phyloP scores from a whole-genome alignment of 2,329 filamentous ascomycete genomes.

The Claviceps maximensis region DNA sequence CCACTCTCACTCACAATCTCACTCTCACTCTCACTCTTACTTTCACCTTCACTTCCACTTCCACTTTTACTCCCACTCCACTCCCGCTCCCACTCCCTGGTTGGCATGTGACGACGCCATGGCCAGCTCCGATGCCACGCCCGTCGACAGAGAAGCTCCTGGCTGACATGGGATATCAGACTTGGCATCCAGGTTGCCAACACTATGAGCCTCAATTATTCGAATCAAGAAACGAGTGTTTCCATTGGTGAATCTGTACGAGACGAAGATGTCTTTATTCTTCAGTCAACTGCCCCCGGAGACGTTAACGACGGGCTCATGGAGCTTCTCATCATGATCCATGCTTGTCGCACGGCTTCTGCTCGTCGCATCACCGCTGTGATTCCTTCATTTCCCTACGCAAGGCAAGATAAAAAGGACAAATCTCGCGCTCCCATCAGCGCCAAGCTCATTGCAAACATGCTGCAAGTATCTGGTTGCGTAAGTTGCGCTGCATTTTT shows the following conservation, averaged over 20 bases:
- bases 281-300: conserved; percentile 87
- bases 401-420: conserved; percentile 96
- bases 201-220: conserved; percentile 72
- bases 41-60: too few species aligned
- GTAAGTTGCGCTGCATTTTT: conserved; percentile 14
- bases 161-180: conserved; percentile 28
- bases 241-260: conserved; percentile 92
- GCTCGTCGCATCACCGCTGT: conserved; percentile 90
- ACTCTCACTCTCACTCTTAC: too few species aligned
- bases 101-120: not conserved
- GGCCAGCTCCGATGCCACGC: conserved; percentile 5
- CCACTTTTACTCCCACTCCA: too few species aligned
- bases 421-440: conserved; percentile 88
- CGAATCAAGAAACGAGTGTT: conserved; percentile 77
- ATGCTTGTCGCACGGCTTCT: conserved; percentile 58
- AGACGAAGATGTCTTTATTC: conserved; percentile 96
- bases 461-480: conserved; percentile 89
- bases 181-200: conserved; percentile 67
- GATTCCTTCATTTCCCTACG: conserved; percentile 92
- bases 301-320: conserved; percentile 97
- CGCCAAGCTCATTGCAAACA: conserved; percentile 91
- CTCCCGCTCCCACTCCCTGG: not conserved
- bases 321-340: conserved; percentile 97
- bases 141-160: not conserved
- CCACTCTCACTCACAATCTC: too few species aligned